phyloP scores from a whole-genome alignment of 768 basidiomycete genomes.

The Trametes villosa region DNA sequence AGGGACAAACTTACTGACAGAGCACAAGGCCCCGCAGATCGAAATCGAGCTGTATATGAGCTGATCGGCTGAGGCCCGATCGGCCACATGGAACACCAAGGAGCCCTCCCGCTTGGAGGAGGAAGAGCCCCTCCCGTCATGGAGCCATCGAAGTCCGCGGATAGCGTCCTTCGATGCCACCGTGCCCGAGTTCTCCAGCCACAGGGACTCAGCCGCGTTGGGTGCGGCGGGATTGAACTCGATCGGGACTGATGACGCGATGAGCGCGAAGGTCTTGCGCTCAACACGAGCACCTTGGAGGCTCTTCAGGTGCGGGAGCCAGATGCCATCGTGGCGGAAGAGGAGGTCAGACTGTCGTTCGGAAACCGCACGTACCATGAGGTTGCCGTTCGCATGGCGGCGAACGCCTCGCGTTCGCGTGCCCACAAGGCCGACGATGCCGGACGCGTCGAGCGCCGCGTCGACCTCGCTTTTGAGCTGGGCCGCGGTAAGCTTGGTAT shows the following conservation, averaged over 20 bases:
- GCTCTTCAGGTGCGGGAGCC: not conserved
- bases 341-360: not conserved
- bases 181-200: not conserved
- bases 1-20: not conserved
- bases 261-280: not conserved
- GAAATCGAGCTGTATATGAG: slow-evolving; percentile 4
- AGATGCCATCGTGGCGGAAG: not conserved
- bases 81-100: not conserved
- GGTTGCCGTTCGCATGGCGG: not conserved
- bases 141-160: not conserved
- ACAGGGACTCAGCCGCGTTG: not conserved
- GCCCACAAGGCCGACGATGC: not conserved
- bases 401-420: not conserved
- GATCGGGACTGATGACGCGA: not conserved
- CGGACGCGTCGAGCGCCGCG: not conserved
- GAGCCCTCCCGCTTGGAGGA: not conserved
- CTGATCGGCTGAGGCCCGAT: not conserved
- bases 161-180: not conserved
- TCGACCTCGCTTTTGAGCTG: not conserved
- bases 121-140: not conserved
- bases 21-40: not conserved
- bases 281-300: not conserved
- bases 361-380: not conserved
- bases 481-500: not conserved
- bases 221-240: not conserved